Base-by-base conservation (phyloP, 805 yeast genomes). In the Starmerella gropengiesseri region DNA sequence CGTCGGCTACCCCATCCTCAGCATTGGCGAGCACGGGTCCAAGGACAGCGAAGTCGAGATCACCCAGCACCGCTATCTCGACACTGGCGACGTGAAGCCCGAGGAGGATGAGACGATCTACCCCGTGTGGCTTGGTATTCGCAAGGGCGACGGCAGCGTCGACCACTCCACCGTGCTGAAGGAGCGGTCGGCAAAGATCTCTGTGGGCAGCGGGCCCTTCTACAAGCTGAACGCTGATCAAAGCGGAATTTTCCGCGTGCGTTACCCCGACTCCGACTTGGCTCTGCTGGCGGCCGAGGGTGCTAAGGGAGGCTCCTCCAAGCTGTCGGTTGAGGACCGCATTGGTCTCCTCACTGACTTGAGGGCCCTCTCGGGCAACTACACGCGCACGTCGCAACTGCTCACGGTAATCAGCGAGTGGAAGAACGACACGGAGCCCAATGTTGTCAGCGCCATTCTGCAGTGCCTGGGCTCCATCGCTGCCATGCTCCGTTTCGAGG, bases 1-100 rank as follows among this genome's bases (percentile, higher is more conserved):
- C 47, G 71, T 78, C 38, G 94, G 94, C 5, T 82, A 66, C 63
- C 94, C 94, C 4, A 66, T 79, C 22, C 52, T 83, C 22, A 62
- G 67, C 31, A 86, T 78, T 13, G 58, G 56, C 7, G 62, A 66
- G 42, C 58, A 60, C 5, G 5, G n/a, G n/a, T 14, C 12, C 18
- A 21, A 16, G 5, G 65, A 59, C 11, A 54, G 55, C 20, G 37
- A 45, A 20, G 45, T 49, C 3, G 49, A 56, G 17, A 60, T 78
- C 48, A 56, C 58, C 14, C 89, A 81, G 64, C 62, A 72, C 46
- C 67, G 89, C 49, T 81, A 76, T 60, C 63, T 81, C 49, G 65
- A 70, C 30, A 68, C 77, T 25, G 85, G 82, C 27, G 85, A 78
- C 55, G 73, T 69, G 27, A 61, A 59, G 33, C 64, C 69, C 5